Evolutionary conservation across 2,329 filamentous ascomycete species (phyloP), one percentile per base, ranked within the genome.

Genomic region (Fusarium dlaminii): DNA sequence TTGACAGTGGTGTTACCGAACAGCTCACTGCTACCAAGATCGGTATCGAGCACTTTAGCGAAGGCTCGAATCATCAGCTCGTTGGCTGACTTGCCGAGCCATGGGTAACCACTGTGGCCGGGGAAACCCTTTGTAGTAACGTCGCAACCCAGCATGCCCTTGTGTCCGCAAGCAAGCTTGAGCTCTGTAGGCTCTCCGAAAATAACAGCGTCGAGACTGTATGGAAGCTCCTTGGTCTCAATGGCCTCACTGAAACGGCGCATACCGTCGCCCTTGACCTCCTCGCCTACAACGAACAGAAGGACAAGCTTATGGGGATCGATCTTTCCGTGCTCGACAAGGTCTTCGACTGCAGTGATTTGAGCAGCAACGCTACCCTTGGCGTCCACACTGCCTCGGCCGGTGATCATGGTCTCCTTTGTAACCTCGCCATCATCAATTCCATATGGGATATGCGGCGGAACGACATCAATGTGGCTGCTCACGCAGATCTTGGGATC

Each of bases 101-200:
- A 95, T 0, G 96, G 96, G 80, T 99, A 98, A 7, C 96, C 96
- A 14, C 92, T 95, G 83, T 99, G 96, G 4, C 93, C 94, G 0
- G 88, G 94, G 70, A 91, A 92, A 36, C 96, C 96, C 37, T 87
- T 88, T 0, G 93, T 93, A 20, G 85, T 85, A 67, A 98, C 78
- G 5, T 87, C 84, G 78, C 95, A 92, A 49, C 88, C 88, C 8
- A 95, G 81, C 64, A 91, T 93, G 45, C 96, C 96, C 85, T 99
- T 98, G 87, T 98, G 96, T 6, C 96, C 96, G 63, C 93, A 92
- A 0, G 94, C 95, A 27, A 98, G 91, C 82, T 93, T 94, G 75
- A 92, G 90, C 78, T 97, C 94, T 0, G 96, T 99, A 1, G 96
- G 96, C 81, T 99, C 96, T 45, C 96, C 96, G 79, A 98, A 98